These are phyloP conservation scores for Calycina herbarum DNA, from an alignment of 2,329 filamentous ascomycete genomes.

Conservation along the genomic window DNA sequence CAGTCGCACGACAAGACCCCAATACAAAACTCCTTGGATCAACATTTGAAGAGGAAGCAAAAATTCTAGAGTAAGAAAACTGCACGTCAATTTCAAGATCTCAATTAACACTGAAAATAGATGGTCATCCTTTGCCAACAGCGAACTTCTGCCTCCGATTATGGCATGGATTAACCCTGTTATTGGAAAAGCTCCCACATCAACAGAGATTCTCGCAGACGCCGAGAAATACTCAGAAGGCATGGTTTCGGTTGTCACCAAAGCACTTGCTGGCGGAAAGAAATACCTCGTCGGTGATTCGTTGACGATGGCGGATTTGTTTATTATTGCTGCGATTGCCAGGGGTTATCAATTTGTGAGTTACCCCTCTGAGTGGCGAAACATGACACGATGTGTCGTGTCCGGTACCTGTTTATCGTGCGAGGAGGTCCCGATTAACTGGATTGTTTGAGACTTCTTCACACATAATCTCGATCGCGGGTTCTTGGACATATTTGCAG, in stretches of 20 bases:
- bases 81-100: not conserved
- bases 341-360: constrained; percentile 29
- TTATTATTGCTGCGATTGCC: constrained; percentile 27
- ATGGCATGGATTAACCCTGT: constrained; percentile 31
- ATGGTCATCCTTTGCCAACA: constrained; percentile 29
- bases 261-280: constrained; percentile 22
- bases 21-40: constrained; percentile 24
- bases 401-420: too few species aligned
- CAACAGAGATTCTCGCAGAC: constrained; percentile 24
- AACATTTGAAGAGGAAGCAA: constrained; percentile 25
- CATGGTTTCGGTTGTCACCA: constrained; percentile 25
- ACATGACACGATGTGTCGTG: too few species aligned
- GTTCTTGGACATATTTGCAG: too few species aligned
- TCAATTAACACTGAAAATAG: constrained; percentile 10
- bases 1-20: constrained; percentile 28
- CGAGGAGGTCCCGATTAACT: too few species aligned
- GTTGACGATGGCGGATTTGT: constrained; percentile 27
- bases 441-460: too few species aligned
- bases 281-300: constrained; percentile 24
- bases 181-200: constrained; percentile 24
- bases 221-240: constrained; percentile 24
- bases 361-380: not conserved
- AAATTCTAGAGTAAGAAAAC: constrained; percentile 18
- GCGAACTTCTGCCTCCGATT: constrained; percentile 28
- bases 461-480: too few species aligned